These are phyloP conservation scores for Xylariaceae sp. DNA, from an alignment of 2,329 filamentous ascomycete genomes.

Conservation along the genomic window DNA sequence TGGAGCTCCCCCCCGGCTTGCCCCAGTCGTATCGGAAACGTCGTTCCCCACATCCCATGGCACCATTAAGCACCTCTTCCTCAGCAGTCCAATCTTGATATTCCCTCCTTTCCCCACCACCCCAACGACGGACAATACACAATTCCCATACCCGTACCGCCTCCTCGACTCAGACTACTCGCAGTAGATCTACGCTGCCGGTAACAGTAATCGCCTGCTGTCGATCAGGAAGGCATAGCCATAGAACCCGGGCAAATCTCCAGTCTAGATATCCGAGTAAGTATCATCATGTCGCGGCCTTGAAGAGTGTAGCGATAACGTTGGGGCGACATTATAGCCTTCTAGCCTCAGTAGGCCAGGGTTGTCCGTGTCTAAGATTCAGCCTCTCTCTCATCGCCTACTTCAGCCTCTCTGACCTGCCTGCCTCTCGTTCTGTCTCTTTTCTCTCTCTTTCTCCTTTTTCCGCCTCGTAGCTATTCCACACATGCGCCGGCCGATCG, in stretches of 20 bases:
- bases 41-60: slow-evolving; percentile 20
- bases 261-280: neutral
- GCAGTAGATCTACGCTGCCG: slow-evolving; percentile 1
- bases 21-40: slow-evolving; percentile 7
- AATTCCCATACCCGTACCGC: neutral
- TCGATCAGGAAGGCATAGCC: slow-evolving; percentile 25
- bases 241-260: slow-evolving; percentile 24
- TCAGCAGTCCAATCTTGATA: neutral
- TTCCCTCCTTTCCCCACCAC: neutral
- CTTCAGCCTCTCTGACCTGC: slow-evolving; percentile 3
- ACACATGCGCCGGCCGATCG: slow-evolving; percentile 25
- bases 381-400: slow-evolving; percentile 9
- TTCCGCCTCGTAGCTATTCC: slow-evolving; percentile 10
- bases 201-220: slow-evolving; percentile 20
- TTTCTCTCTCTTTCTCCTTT: slow-evolving; percentile 2
- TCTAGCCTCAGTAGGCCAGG: slow-evolving; percentile 14
- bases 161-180: slow-evolving; percentile 1
- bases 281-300: slow-evolving; percentile 6
- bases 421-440: slow-evolving; percentile 5
- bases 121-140: slow-evolving; percentile 2
- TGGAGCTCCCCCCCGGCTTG: neutral
- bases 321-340: slow-evolving; percentile 28
- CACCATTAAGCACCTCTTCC: slow-evolving; percentile 15
- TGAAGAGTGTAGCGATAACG: slow-evolving; percentile 9
- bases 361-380: slow-evolving; percentile 16